phyloP scores from a whole-genome alignment of 768 basidiomycete genomes.

The Cystobasidiopsis lactophilus region DNA sequence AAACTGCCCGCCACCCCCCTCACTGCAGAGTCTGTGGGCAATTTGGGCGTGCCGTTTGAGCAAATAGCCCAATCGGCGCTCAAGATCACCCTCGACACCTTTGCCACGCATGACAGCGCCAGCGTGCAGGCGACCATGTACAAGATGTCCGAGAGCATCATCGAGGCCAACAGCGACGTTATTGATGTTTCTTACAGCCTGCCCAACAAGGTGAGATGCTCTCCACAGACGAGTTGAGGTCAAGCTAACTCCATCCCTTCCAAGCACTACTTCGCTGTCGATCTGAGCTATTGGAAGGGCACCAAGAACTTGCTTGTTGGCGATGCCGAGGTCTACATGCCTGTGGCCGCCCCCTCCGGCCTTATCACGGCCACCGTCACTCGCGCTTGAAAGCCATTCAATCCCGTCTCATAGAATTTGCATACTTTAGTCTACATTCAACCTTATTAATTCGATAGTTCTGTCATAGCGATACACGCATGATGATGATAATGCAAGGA shows the following conservation, averaged over 20 bases:
- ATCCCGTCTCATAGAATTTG: no score
- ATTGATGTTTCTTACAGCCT: constrained; percentile 44
- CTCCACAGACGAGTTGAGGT: not conserved
- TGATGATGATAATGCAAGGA: no score
- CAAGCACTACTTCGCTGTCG: constrained; percentile 80
- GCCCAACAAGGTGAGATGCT: constrained; percentile 36
- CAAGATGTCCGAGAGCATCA: constrained; percentile 58
- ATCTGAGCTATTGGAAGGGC: constrained; percentile 45
- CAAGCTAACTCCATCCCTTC: not conserved
- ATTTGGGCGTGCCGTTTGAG: constrained; percentile 34
- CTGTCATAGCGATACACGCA: no score
- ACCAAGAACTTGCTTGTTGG: constrained; percentile 26
- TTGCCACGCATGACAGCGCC: constrained; percentile 70
- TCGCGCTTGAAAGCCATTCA: no score
- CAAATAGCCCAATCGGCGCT: constrained; percentile 36
- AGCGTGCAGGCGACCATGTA: constrained; percentile 59
- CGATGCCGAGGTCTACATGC: constrained; percentile 66
- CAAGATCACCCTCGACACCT: constrained; percentile 48
- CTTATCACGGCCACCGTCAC: constrained; percentile 18
- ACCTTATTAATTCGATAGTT: no score
- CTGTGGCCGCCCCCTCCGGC: constrained; percentile 33
- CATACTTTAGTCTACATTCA: no score
- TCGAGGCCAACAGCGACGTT: constrained; percentile 42
- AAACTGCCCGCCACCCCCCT: constrained; percentile 22
- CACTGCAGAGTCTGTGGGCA: constrained; percentile 27